These are phyloP conservation scores for Mycena kentingensis DNA, from an alignment of 768 basidiomycete species.

Conservation along the genomic window DNA sequence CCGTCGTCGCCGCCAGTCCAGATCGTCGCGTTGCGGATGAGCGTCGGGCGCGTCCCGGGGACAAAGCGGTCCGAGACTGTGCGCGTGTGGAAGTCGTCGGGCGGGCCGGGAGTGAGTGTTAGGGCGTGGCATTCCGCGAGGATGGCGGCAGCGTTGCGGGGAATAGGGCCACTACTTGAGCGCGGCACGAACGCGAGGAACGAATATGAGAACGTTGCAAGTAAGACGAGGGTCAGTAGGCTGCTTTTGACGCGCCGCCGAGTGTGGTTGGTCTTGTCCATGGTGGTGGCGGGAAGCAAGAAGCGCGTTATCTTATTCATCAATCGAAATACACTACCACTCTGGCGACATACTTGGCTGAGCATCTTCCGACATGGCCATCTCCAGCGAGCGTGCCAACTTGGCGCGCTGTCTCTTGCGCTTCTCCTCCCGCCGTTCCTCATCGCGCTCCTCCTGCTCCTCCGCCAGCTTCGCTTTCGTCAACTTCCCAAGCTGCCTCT, in stretches of 20 bases:
- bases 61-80: constrained; percentile 48
- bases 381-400: not conserved
- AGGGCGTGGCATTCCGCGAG: no score
- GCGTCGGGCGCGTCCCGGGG: constrained; percentile 45
- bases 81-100: constrained; percentile 37
- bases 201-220: no score
- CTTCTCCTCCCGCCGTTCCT: constrained; percentile 3
- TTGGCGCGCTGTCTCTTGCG: not conserved
- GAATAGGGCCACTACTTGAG: no score
- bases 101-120: not conserved
- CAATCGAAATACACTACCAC: not conserved
- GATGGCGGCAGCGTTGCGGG: no score
- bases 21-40: constrained; percentile 61
- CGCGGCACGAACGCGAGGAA: no score
- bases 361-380: not conserved
- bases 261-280: no score
- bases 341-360: not conserved
- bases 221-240: no score
- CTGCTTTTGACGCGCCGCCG: no score
- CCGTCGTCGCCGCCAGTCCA: constrained; percentile 62
- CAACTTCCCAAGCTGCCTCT: constrained; percentile 33
- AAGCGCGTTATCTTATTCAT: not conserved
- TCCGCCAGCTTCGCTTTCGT: constrained; percentile 11
- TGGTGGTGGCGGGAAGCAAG: not conserved
- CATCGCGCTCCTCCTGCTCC: not conserved